phyloP scores from a whole-genome alignment of 257 asterid genomes.

The Solanum neorickii region DNA sequence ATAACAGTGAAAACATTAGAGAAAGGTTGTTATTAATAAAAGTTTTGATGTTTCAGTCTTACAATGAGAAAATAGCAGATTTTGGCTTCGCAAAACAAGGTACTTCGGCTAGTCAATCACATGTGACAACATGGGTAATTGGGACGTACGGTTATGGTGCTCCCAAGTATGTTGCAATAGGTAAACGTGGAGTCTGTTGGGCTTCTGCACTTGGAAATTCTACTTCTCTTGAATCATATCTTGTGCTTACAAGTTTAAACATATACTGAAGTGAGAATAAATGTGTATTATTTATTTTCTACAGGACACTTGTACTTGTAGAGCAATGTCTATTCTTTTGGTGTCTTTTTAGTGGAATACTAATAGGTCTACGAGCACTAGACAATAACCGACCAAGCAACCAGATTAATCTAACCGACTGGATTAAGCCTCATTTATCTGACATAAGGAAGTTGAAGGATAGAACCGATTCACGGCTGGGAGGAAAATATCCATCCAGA shows the following conservation, averaged over 20 bases:
- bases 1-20: not conserved
- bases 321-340: not conserved
- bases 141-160: not conserved
- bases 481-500: constrained; percentile 46
- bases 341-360: not conserved
- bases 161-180: not conserved
- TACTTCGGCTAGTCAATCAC: not conserved
- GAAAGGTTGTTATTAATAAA: not conserved
- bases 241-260: not conserved
- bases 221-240: not conserved
- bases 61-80: not conserved
- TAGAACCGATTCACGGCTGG: constrained; percentile 35
- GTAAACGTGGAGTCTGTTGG: not conserved
- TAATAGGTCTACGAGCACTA: constrained; percentile 14
- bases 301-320: constrained; percentile 2
- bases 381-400: constrained; percentile 33
- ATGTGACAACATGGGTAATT: not conserved
- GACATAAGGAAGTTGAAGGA: not conserved
- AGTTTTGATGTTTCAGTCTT: not conserved
- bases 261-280: not conserved
- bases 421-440: constrained; percentile 41
- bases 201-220: not conserved
- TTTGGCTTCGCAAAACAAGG: not conserved
- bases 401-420: constrained; percentile 34
- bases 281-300: not conserved